Conservation (phyloP, 2,329 filamentous ascomycete species). For the Cladosporium sphaerospermum region DNA sequence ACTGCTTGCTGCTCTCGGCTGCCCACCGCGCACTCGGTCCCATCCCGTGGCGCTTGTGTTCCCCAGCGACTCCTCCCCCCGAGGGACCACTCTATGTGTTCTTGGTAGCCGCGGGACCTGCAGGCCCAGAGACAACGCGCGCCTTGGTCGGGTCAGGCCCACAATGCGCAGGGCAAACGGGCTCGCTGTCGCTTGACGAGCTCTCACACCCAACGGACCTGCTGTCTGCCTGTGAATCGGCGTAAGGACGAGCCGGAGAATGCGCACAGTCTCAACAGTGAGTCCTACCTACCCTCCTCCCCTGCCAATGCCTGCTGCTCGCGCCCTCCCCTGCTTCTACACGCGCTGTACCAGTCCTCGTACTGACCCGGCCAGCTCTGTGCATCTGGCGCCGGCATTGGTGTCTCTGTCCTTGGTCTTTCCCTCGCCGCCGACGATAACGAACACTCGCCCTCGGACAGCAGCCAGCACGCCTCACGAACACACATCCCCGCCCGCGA, state of each 20-base stretch:
- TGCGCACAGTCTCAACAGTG: conserved; percentile 17
- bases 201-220: not conserved
- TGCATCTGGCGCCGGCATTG: conserved; percentile 56
- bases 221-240: not conserved
- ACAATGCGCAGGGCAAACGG: conserved; percentile 11
- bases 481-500: conserved; percentile 14
- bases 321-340: not conserved
- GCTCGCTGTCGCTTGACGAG: conserved; percentile 5
- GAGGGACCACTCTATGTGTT: conserved; percentile 4
- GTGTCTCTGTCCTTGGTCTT: conserved; percentile 52
- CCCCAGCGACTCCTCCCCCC: not conserved
- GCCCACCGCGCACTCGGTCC: not conserved
- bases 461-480: conserved; percentile 30
- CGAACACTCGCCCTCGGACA: conserved; percentile 22
- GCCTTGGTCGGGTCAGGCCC: conserved; percentile 8
- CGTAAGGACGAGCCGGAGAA: conserved; percentile 12
- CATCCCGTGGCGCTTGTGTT: not conserved
- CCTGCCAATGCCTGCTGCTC: conserved; percentile 1
- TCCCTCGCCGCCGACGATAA: conserved; percentile 19
- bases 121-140: conserved; percentile 7
- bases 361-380: conserved; percentile 43
- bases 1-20: not conserved
- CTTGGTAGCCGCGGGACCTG: not conserved
- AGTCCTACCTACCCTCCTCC: not conserved
- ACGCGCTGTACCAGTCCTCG: not conserved